Evolutionary conservation across 257 asterid genomes (phyloP).

Genomic region (Rehmannia glutinosa): DNA sequence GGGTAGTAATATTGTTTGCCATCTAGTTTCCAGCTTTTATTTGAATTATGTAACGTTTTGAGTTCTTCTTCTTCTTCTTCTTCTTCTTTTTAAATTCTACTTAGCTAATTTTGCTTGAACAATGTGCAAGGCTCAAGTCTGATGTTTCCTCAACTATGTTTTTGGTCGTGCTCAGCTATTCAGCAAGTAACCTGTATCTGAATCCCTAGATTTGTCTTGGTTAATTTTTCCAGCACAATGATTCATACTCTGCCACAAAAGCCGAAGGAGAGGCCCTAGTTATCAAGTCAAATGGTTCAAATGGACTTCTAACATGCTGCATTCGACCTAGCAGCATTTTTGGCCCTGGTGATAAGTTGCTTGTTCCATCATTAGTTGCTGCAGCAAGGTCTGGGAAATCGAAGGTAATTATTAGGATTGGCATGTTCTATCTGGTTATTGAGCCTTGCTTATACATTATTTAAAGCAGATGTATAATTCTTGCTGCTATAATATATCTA

Average conservation of each 20-base stretch:
- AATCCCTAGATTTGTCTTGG: slow-evolving; percentile 16
- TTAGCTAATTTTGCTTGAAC: background rate
- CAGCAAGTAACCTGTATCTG: slow-evolving; percentile 13
- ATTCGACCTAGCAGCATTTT: slow-evolving; percentile 97
- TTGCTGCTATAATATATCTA: background rate
- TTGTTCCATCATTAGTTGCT: slow-evolving; percentile 85
- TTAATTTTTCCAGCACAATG: slow-evolving; percentile 69
- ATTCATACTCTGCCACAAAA: slow-evolving; percentile 93
- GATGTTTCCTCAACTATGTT: background rate
- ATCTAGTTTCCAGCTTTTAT: background rate
- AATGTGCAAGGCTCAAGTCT: background rate
- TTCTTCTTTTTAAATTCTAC: background rate
- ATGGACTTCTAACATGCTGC: slow-evolving; percentile 91
- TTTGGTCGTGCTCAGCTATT: background rate
- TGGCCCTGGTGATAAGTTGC: slow-evolving; percentile 98
- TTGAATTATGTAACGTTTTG: background rate
- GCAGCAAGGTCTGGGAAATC: slow-evolving; percentile 98
- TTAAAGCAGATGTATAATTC: background rate
- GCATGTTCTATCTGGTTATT: background rate
- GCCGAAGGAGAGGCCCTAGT: slow-evolving; percentile 94
- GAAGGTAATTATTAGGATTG: slow-evolving; percentile 45
- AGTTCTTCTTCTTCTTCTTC: background rate
- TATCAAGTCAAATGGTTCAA: slow-evolving; percentile 62
- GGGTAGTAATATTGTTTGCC: background rate
- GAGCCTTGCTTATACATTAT: background rate